phyloP scores from a whole-genome alignment of 768 basidiomycete genomes.

The Boletus subparvulus region DNA sequence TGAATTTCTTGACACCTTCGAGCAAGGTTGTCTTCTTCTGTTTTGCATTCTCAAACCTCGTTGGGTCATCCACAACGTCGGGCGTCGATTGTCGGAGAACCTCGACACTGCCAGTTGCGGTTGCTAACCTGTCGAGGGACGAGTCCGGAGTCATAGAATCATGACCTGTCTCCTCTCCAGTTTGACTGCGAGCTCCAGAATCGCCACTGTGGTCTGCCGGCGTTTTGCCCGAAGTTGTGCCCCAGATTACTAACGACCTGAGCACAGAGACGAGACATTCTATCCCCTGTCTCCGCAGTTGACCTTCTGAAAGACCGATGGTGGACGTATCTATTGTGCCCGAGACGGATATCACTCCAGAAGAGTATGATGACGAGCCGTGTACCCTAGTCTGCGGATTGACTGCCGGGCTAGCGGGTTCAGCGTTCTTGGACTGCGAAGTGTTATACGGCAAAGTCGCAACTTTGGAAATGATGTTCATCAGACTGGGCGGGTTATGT shows the following conservation, averaged over 20 bases:
- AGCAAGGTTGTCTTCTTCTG: slow-evolving; percentile 92
- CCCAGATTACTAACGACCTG: slow-evolving; percentile 90
- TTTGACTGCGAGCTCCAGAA: slow-evolving; percentile 44
- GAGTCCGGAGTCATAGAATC: slow-evolving; percentile 57
- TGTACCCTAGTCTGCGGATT: slow-evolving; percentile 44
- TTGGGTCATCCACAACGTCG: slow-evolving; percentile 86
- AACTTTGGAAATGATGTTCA: slow-evolving; percentile 96
- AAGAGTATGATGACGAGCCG: slow-evolving; percentile 50
- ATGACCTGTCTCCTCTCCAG: slow-evolving; percentile 51
- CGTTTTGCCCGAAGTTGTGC: slow-evolving; percentile 48
- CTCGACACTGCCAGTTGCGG: slow-evolving; percentile 49
- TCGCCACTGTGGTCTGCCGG: slow-evolving; percentile 37
- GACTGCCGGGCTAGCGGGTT: slow-evolving; percentile 61
- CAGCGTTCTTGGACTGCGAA: slow-evolving; percentile 48
- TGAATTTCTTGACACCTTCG: slow-evolving; percentile 97
- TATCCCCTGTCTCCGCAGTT: slow-evolving; percentile 87
- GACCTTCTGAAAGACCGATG: slow-evolving; percentile 75
- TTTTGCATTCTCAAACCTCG: slow-evolving; percentile 90
- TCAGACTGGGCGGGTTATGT: slow-evolving; percentile 50
- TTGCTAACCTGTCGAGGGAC: slow-evolving; percentile 54
- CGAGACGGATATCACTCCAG: slow-evolving; percentile 62
- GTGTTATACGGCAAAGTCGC: slow-evolving; percentile 56
- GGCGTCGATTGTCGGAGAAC: slow-evolving; percentile 68
- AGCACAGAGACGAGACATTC: slow-evolving; percentile 90
- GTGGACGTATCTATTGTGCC: slow-evolving; percentile 66